Evolutionary conservation across 495 filamentous ascomycete genomes (phyloP), one percentile per base, ranked within the genome.

Genomic region (Talaromyces stipitatus): DNA sequence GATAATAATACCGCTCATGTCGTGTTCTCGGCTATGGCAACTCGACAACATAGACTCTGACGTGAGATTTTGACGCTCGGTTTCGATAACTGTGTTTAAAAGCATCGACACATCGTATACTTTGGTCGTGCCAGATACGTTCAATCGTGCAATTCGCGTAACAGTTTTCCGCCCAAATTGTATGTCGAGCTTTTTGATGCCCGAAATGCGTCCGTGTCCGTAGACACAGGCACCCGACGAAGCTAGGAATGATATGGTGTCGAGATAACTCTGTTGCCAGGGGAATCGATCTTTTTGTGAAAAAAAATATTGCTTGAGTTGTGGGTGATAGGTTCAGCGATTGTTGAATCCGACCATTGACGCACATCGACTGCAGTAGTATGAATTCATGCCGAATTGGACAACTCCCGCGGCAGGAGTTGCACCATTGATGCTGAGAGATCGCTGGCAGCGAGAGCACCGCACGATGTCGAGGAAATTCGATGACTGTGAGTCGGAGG

Each of bases 361-460:
- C 18, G 87, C 86, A 67, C 87, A 91, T 27, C 86, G 82, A 54
- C 78, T 81, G 72, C 87, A 91, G 66, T 91, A 91, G 69, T 89
- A 91, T 53, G 87, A 85, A 62, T 89, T 90, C 72, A 85, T 85
- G 26, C 85, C 85, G 60, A 89, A 86, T 50, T 81, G 80, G 6
- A 91, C 82, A 66, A 84, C 85, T 16, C 81, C 83, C 28, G 66
- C 66, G 8, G 77, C 68, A 41, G 73, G 64, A 7, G 69, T 64
- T 6, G 66, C 65, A 26, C 65, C 61, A 12, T 72, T 69, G 12
- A 78, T 50, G 47, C 73, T 77, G 62, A 80, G 69, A 2, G 75
- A 75, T 58, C 73, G 71, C 60, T 79, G 75, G 57, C 78, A 81
- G 0, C 77, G 64, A 11, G 76, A 80, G 60, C 78, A 81, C 22